Evolutionary conservation across 2,329 filamentous ascomycete species (phyloP).

Genomic region (Beauveria asiatica): DNA sequence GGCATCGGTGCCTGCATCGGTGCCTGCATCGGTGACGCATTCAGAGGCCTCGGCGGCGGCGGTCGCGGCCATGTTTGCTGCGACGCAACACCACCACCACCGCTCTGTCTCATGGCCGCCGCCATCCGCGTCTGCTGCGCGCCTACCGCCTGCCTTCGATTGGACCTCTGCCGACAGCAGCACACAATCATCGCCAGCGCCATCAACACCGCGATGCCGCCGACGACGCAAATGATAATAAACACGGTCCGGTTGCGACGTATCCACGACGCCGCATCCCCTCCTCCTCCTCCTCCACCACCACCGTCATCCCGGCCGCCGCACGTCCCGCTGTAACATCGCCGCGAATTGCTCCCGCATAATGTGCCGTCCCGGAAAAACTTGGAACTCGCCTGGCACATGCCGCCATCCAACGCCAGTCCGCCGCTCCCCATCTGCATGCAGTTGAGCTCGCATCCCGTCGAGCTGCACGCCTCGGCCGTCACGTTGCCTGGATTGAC

Average conservation of each 20-base stretch:
- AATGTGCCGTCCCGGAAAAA: constrained; percentile 80
- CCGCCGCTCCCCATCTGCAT: not conserved
- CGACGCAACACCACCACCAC: not conserved
- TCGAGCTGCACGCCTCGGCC: constrained; percentile 48
- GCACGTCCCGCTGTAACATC: constrained; percentile 54
- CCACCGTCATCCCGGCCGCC: not conserved
- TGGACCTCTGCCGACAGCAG: not conserved
- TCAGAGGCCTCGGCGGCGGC: not conserved
- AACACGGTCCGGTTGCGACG: not conserved
- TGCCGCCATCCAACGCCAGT: not conserved
- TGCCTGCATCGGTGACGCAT: not conserved
- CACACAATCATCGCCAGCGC: not conserved
- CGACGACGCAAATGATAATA: constrained; percentile 11
- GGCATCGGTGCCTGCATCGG: not conserved
- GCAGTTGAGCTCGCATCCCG: constrained; percentile 14
- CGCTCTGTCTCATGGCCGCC: constrained; percentile 4
- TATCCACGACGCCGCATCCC: constrained; percentile 6
- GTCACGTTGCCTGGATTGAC: constrained; percentile 61
- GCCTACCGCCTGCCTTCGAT: not conserved
- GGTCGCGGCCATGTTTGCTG: not conserved
- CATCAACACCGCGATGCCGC: not conserved
- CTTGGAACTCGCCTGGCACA: constrained; percentile 33
- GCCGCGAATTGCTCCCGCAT: constrained; percentile 59
- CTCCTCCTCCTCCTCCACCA: not conserved
- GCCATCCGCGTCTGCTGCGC: constrained; percentile 7